phyloP scores from a whole-genome alignment of 163 green algal species.

The Scenedesmus sp. region DNA sequence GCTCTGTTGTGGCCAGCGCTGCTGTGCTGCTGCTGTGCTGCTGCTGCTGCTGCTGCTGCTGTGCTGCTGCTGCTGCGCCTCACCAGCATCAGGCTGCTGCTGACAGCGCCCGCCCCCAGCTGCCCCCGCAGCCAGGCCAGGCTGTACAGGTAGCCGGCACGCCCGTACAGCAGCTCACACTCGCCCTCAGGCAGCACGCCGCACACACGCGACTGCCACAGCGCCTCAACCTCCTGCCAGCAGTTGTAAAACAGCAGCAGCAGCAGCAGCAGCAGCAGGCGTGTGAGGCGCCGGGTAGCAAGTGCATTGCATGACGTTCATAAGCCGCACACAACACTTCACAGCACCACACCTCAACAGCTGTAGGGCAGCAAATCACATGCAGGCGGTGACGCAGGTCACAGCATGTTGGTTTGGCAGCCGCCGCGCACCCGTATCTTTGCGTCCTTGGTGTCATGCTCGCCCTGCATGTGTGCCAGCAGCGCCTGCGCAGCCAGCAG shows the following conservation, averaged over 20 bases:
- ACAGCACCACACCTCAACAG: background rate
- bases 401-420: background rate
- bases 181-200: slow-evolving; percentile 36
- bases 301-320: too few species aligned
- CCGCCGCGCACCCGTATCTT: background rate
- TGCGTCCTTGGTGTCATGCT: background rate
- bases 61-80: background rate
- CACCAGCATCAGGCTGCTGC: slow-evolving; percentile 3
- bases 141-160: slow-evolving; percentile 56
- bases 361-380: background rate
- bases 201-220: background rate
- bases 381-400: too few species aligned
- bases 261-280: background rate
- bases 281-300: background rate
- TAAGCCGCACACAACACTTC: background rate
- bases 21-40: background rate
- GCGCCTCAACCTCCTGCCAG: slow-evolving; percentile 12
- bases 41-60: background rate
- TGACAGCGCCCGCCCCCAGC: slow-evolving; percentile 6
- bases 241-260: background rate
- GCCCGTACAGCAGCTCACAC: slow-evolving; percentile 62
- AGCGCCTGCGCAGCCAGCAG: slow-evolving; percentile 48
- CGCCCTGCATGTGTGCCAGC: slow-evolving; percentile 25
- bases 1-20: too few species aligned
- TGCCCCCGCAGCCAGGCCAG: slow-evolving; percentile 48